These are phyloP conservation scores for Lasiosphaeris hirsuta DNA, from an alignment of 495 filamentous ascomycete species.

Conservation along the genomic window DNA sequence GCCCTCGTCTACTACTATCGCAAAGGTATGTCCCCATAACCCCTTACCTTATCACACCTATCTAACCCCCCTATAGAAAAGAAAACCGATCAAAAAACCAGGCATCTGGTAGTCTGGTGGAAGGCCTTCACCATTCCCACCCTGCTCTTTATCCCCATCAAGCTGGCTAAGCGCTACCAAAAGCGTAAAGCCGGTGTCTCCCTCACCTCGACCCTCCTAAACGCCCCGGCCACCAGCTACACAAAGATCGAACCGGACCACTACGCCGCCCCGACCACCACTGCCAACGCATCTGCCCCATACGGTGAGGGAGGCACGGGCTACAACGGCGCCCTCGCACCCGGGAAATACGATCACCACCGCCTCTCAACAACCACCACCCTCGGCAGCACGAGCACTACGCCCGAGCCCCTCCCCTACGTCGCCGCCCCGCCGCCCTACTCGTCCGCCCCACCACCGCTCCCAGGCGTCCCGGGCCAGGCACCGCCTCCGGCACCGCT, in stretches of 20 bases:
- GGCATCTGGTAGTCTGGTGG: background rate
- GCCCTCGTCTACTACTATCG: background rate
- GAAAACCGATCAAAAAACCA: background rate
- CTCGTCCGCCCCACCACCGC: background rate
- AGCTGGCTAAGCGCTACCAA: background rate
- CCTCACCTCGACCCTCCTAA: too few species aligned
- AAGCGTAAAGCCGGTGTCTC: background rate
- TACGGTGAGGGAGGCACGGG: slow-evolving; percentile 5
- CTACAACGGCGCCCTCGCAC: background rate
- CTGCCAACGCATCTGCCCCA: background rate
- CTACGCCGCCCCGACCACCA: background rate
- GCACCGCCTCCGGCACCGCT: background rate
- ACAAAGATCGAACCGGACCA: background rate
- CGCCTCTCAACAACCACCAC: background rate
- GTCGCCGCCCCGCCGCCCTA: too few species aligned
- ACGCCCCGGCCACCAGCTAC: background rate
- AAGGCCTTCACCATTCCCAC: slow-evolving; percentile 10
- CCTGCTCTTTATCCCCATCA: slow-evolving; percentile 6
- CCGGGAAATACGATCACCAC: background rate
- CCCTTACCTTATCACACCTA: background rate
- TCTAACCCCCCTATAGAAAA: slow-evolving; percentile 1
- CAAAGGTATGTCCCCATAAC: background rate
- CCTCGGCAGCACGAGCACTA: too few species aligned
- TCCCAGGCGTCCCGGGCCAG: background rate
- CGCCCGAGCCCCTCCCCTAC: too few species aligned